These are phyloP conservation scores for Paramecium primaurelia DNA, from an alignment of 73 alveolate species.

Conservation along the genomic window DNA sequence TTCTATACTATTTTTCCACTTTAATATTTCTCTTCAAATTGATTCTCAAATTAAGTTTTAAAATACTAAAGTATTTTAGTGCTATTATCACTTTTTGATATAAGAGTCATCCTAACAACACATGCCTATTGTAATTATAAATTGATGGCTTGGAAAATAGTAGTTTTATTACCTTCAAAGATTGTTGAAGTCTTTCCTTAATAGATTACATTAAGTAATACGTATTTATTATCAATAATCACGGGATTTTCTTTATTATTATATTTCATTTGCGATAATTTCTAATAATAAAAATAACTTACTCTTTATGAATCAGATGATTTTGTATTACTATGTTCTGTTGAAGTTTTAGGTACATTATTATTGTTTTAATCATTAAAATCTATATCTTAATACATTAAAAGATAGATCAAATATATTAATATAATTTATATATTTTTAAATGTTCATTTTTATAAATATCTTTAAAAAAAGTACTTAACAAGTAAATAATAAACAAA, in stretches of 20 bases:
- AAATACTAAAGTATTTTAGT: background rate
- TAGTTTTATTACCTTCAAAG: background rate
- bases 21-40: background rate
- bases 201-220: background rate
- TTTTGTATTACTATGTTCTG: background rate
- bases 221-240: background rate
- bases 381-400: background rate
- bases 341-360: background rate
- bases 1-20: background rate
- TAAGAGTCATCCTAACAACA: background rate
- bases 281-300: background rate
- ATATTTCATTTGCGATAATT: background rate
- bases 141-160: background rate
- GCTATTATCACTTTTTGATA: background rate
- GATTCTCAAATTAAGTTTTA: background rate
- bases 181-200: slow-evolving; percentile 5
- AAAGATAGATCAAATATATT: background rate
- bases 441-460: background rate
- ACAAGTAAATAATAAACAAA: background rate
- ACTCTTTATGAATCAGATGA: background rate
- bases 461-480: background rate
- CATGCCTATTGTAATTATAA: background rate
- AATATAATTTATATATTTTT: background rate
- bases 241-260: background rate
- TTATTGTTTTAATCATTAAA: background rate